These are phyloP conservation scores for Pichia sp. DNA, from an alignment of 1,139 yeast species.

Conservation along the genomic window DNA sequence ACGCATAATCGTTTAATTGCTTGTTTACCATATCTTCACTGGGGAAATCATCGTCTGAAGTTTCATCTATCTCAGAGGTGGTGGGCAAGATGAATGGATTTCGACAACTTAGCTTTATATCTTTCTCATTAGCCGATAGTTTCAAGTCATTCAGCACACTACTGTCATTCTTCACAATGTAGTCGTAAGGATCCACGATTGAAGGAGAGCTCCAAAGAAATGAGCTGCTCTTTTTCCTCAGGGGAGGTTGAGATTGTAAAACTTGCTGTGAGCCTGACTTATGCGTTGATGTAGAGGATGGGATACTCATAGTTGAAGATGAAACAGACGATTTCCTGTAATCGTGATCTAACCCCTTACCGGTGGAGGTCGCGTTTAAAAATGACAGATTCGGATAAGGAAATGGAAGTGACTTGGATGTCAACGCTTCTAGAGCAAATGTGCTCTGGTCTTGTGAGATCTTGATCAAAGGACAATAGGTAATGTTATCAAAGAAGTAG, in stretches of 20 bases:
- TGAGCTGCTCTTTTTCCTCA: slow-evolving; percentile 28
- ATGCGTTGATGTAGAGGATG: slow-evolving; percentile 3
- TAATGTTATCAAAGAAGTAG: slow-evolving; percentile 62
- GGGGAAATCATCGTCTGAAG: slow-evolving; percentile 9
- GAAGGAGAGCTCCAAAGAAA: slow-evolving; percentile 27
- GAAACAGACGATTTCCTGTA: background rate
- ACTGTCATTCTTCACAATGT: slow-evolving; percentile 25
- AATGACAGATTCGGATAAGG: slow-evolving; percentile 30
- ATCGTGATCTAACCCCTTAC: slow-evolving; percentile 2
- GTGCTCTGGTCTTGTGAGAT: slow-evolving; percentile 26
- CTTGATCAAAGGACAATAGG: slow-evolving; percentile 48
- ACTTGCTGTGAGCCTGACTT: slow-evolving; percentile 9
- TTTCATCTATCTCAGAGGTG: background rate
- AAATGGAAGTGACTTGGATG: slow-evolving; percentile 9
- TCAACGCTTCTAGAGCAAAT: slow-evolving; percentile 21
- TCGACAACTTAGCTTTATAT: slow-evolving; percentile 15
- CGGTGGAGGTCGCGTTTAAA: slow-evolving; percentile 8
- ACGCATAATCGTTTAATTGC: slow-evolving; percentile 15
- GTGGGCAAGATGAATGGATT: slow-evolving; percentile 29
- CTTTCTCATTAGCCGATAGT: slow-evolving; percentile 14
- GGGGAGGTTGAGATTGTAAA: slow-evolving; percentile 12
- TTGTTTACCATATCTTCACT: slow-evolving; percentile 19
- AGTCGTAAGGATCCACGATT: slow-evolving; percentile 35
- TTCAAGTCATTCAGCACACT: slow-evolving; percentile 25
- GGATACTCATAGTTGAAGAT: background rate